These are phyloP conservation scores for Gossypium stocksii DNA, from an alignment of 345 rosid genomes.

Conservation along the genomic window DNA sequence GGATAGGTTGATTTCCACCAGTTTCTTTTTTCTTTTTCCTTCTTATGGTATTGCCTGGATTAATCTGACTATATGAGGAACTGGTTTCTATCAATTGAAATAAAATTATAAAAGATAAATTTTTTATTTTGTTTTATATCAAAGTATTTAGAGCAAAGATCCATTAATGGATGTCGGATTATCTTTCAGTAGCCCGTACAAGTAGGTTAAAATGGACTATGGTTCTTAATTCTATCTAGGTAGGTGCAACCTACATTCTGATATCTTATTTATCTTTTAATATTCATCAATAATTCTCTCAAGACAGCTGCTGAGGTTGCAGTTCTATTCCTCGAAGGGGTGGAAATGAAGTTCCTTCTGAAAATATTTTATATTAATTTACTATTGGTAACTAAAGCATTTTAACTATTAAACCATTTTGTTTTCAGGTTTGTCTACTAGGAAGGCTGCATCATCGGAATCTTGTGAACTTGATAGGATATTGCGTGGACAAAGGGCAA, in stretches of 20 bases:
- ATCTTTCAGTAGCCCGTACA: not conserved
- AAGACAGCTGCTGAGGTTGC: not conserved
- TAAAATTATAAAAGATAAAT: not conserved
- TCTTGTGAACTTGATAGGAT: constrained; percentile 91
- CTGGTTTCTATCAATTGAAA: not conserved
- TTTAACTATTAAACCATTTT: constrained; percentile 12
- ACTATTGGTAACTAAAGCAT: not conserved
- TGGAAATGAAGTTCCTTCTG: not conserved
- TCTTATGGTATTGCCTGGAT: not conserved
- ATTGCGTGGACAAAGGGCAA: constrained; percentile 79
- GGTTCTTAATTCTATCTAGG: not conserved
- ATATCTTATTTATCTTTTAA: not conserved
- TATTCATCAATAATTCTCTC: not conserved
- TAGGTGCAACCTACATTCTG: not conserved
- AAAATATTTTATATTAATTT: not conserved
- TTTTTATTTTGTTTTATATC: not conserved
- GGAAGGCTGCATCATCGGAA: constrained; percentile 95
- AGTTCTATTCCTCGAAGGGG: not conserved
- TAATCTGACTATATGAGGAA: not conserved
- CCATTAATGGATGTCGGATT: not conserved
- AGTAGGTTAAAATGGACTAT: not conserved
- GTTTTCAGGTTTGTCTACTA: constrained; percentile 65
- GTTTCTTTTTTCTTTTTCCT: not conserved
- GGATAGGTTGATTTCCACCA: not conserved
- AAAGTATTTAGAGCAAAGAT: not conserved